phyloP scores from a whole-genome alignment of 148 eudicot species.

The Pharnaceum exiguum region DNA sequence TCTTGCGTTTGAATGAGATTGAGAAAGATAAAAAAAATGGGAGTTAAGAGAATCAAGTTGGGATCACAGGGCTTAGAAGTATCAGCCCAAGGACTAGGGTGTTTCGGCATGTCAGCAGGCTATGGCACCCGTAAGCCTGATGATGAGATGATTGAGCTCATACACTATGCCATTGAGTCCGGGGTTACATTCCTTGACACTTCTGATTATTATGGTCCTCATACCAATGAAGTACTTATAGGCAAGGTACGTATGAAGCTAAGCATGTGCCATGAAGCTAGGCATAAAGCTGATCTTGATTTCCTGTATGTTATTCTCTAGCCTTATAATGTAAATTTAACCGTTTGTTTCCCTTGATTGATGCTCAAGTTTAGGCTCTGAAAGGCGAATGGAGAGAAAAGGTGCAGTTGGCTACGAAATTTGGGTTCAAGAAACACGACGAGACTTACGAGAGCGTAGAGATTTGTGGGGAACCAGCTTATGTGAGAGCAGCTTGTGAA shows the following conservation, averaged over 20 bases:
- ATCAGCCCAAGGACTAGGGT: slow-evolving; percentile 29
- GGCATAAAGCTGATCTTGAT: no score
- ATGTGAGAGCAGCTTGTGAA: no score
- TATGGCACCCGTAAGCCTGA: slow-evolving; percentile 7
- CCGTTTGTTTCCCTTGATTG: background rate
- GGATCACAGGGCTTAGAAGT: slow-evolving; percentile 20
- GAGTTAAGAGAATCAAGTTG: slow-evolving; percentile 23
- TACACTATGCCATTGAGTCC: slow-evolving; percentile 21
- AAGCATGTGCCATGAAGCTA: no score
- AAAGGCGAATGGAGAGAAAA: slow-evolving; percentile 19
- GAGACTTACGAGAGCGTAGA: no score
- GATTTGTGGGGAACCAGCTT: slow-evolving; percentile 10
- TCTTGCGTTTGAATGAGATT: background rate
- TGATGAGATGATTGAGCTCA: slow-evolving; percentile 18
- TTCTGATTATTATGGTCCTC: slow-evolving; percentile 31
- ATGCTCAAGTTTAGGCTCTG: slow-evolving; percentile 13
- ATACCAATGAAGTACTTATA: slow-evolving; percentile 29
- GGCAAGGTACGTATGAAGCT: slow-evolving; percentile 22
- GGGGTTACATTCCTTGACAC: slow-evolving; percentile 34
- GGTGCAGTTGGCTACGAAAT: no score
- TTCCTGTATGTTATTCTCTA: no score
- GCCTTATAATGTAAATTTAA: background rate
- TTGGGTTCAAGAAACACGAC: no score
- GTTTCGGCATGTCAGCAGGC: slow-evolving; percentile 26
- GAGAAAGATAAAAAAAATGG: background rate